Conservation (phyloP, 2,329 filamentous ascomycete genomes). For the Penicillium capsulatum region DNA sequence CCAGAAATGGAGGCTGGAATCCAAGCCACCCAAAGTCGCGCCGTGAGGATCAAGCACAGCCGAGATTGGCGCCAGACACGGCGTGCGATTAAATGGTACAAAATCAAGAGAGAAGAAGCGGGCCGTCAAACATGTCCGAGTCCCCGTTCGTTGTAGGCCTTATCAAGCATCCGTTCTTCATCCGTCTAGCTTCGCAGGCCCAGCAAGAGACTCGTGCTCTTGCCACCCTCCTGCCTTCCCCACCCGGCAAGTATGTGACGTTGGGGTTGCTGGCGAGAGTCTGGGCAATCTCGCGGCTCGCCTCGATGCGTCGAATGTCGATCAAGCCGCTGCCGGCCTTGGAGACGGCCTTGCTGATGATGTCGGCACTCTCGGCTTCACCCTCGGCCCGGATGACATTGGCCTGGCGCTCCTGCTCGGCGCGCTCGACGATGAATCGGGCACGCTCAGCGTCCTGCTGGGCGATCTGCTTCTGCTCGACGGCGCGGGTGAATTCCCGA, state of each 20-base stretch:
- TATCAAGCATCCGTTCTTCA: neutral
- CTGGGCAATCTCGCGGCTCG: conserved; percentile 89
- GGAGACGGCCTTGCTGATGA: conserved; percentile 87
- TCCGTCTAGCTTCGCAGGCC: conserved; percentile 55
- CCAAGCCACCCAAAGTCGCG: conserved; percentile 15
- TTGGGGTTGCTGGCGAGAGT: conserved; percentile 88
- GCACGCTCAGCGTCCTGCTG: conserved; percentile 98
- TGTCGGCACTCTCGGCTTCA: conserved; percentile 93
- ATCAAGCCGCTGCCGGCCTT: conserved; percentile 92
- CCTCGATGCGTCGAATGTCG: conserved; percentile 95
- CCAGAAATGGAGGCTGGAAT: conserved; percentile 11
- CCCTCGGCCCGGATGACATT: conserved; percentile 98
- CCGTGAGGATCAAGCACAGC: conserved; percentile 28
- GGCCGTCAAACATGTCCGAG: too few species aligned
- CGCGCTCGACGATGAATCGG: conserved; percentile 96
- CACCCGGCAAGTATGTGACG: conserved; percentile 86
- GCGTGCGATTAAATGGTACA: conserved; percentile 27
- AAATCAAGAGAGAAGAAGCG: conserved; percentile 7
- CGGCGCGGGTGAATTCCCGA: conserved; percentile 96
- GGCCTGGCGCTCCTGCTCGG: conserved; percentile 97
- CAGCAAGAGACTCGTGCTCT: conserved; percentile 64
- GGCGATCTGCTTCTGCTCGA: conserved; percentile 99
- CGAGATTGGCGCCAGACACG: conserved; percentile 23
- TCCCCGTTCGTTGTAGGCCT: too few species aligned
- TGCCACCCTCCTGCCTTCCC: conserved; percentile 54